Conservation (phyloP, 768 basidiomycete genomes). For the Agaricus blazei region DNA sequence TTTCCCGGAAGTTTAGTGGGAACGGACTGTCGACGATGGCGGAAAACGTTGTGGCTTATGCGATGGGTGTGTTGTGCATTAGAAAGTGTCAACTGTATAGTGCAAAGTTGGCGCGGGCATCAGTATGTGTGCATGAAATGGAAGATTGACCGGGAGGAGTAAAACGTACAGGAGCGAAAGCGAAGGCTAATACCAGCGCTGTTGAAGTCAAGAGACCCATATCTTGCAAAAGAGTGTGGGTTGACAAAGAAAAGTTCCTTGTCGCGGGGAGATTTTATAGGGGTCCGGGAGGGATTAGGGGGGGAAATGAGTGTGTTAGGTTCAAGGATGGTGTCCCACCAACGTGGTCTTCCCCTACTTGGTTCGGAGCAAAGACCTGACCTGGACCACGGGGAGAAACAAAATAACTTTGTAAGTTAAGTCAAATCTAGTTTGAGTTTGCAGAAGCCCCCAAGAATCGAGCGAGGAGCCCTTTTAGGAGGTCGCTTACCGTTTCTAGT, state of each 20-base stretch:
- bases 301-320: neutral
- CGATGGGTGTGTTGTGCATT: constrained; percentile 18
- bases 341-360: neutral
- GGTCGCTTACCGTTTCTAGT: neutral
- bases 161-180: constrained; percentile 34
- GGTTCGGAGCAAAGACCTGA: neutral
- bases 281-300: neutral
- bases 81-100: constrained; percentile 1
- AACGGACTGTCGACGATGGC: constrained; percentile 35
- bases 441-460: constrained; percentile 9
- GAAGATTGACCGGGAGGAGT: neutral
- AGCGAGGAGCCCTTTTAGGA: neutral
- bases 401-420: neutral
- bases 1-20: constrained; percentile 41
- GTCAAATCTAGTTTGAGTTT: neutral
- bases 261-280: constrained; percentile 2
- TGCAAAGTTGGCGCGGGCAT: neutral
- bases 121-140: neutral
- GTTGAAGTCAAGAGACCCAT: constrained; percentile 29
- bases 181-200: constrained; percentile 27
- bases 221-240: constrained; percentile 13
- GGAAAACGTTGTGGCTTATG: constrained; percentile 14
- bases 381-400: constrained; percentile 2
- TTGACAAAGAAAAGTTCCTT: constrained; percentile 2
- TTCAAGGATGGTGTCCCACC: constrained; percentile 16